phyloP scores from a whole-genome alignment of 306 rosid genomes.

The Alnus glutinosa region DNA sequence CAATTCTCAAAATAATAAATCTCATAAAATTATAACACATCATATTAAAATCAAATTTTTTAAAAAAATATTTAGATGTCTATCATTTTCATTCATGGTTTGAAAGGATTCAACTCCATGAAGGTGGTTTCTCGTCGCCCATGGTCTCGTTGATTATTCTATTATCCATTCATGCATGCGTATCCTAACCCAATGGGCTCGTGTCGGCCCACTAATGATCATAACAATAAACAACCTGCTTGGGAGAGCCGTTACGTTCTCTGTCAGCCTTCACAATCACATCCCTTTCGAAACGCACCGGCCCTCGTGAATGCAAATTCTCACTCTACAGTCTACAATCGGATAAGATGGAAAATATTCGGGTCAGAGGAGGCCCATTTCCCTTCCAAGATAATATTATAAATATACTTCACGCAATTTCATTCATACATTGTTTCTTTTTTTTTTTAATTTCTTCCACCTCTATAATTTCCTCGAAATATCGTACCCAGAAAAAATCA shows the following conservation, averaged over 20 bases:
- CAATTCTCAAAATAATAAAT: too few relatives aligned
- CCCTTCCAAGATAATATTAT: background rate
- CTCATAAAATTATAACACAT: too few relatives aligned
- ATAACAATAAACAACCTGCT: too few relatives aligned
- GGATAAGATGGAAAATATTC: conserved; percentile 37
- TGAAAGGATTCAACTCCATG: too few relatives aligned
- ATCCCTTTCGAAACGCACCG: conserved; percentile 34
- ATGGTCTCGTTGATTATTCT: too few relatives aligned
- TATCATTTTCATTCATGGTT: too few relatives aligned
- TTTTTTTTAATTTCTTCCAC: background rate
- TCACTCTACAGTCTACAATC: conserved; percentile 4
- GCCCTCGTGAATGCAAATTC: conserved; percentile 37
- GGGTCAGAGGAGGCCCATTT: conserved; percentile 29
- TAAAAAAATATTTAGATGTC: too few relatives aligned
- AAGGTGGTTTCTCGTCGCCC: too few relatives aligned
- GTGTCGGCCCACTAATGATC: background rate
- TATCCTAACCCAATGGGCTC: background rate
- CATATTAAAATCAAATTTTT: too few relatives aligned
- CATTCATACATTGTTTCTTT: too few relatives aligned
- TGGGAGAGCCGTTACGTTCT: background rate
- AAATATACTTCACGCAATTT: too few relatives aligned
- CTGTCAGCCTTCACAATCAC: background rate
- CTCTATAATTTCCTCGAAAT: background rate
- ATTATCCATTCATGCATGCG: background rate
- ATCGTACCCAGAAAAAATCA: background rate